These are phyloP conservation scores for Tolypocladium ophioglossoides DNA, from an alignment of 2,329 filamentous ascomycete genomes.

Conservation along the genomic window DNA sequence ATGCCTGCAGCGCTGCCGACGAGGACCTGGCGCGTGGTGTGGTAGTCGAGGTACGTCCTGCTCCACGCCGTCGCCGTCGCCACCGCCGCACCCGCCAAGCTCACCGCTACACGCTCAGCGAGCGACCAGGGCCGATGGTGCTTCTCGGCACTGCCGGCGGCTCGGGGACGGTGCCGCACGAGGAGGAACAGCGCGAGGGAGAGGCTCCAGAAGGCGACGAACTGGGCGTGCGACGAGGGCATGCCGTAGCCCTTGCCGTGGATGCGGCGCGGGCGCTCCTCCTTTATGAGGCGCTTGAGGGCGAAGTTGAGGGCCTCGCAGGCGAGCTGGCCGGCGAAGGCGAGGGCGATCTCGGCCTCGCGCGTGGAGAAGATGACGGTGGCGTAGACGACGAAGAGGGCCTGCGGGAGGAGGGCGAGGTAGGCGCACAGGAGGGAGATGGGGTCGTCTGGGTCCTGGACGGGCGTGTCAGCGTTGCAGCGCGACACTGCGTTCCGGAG, in stretches of 20 bases:
- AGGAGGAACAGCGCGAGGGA: conserved; percentile 79
- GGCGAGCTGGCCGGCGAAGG: conserved; percentile 83
- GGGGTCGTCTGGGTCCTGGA: conserved; percentile 75
- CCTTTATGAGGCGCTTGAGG: conserved; percentile 83
- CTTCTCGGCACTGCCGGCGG: conserved; percentile 2
- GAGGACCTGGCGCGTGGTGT: conserved; percentile 80
- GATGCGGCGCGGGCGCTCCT: conserved; percentile 75
- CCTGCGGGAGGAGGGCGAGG: conserved; percentile 89
- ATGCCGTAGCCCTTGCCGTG: conserved; percentile 96
- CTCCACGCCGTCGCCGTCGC: conserved; percentile 68
- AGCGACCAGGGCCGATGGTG: conserved; percentile 42
- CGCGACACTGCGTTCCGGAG: neutral
- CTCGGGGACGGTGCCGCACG: conserved; percentile 57
- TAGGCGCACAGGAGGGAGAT: conserved; percentile 84
- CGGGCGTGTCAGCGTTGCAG: neutral
- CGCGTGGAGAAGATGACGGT: conserved; percentile 86
- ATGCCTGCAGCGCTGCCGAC: conserved; percentile 64
- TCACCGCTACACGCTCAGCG: conserved; percentile 45
- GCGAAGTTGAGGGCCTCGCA: conserved; percentile 88
- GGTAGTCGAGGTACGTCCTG: conserved; percentile 84
- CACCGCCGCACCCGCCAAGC: conserved; percentile 44
- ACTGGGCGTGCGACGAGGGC: conserved; percentile 91
- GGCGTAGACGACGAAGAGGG: conserved; percentile 78
- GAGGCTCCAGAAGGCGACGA: conserved; percentile 82
- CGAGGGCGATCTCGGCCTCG: conserved; percentile 78